Conservation (phyloP, 805 yeast genomes). For the Wickerhamiella cacticola region DNA sequence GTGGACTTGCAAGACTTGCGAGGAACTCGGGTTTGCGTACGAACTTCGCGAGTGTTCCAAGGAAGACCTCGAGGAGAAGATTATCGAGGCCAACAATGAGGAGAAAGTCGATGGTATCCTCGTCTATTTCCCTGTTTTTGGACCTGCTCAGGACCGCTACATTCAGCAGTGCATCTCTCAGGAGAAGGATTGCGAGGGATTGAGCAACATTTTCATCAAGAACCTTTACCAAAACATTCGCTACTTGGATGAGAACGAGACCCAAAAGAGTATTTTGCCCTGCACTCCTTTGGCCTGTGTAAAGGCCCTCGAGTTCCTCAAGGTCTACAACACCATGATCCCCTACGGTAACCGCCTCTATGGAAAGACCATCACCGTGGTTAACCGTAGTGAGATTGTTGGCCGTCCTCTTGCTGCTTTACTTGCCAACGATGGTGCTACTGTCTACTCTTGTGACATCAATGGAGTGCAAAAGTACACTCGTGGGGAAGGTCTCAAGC, state of each 20-base stretch:
- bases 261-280: constrained; percentile 77
- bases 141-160: constrained; percentile 89
- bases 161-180: constrained; percentile 84
- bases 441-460: constrained; percentile 82
- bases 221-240: constrained; percentile 91
- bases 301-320: constrained; percentile 79
- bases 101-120: constrained; percentile 76
- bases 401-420: constrained; percentile 95
- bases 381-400: constrained; percentile 91
- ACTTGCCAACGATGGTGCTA: constrained; percentile 94
- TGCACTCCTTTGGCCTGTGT: constrained; percentile 95
- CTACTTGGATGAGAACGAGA: constrained; percentile 54
- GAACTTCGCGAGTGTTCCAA: constrained; percentile 63
- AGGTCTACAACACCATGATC: constrained; percentile 69
- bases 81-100: constrained; percentile 72
- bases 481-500: constrained; percentile 79
- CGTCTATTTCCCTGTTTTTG: constrained; percentile 96
- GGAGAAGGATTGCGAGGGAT: constrained; percentile 93
- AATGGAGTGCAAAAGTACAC: constrained; percentile 83
- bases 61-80: constrained; percentile 73
- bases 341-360: constrained; percentile 85
- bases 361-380: constrained; percentile 83
- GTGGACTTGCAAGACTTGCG: constrained; percentile 90
- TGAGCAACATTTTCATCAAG: constrained; percentile 80
- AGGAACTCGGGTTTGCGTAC: constrained; percentile 72